A percentile compares a stretch with the other conserved stretches of the same genome.
phyloP scores from a whole-genome alignment of 192 early-diverging fungal species.

The Chytriomyces sp. region DNA sequence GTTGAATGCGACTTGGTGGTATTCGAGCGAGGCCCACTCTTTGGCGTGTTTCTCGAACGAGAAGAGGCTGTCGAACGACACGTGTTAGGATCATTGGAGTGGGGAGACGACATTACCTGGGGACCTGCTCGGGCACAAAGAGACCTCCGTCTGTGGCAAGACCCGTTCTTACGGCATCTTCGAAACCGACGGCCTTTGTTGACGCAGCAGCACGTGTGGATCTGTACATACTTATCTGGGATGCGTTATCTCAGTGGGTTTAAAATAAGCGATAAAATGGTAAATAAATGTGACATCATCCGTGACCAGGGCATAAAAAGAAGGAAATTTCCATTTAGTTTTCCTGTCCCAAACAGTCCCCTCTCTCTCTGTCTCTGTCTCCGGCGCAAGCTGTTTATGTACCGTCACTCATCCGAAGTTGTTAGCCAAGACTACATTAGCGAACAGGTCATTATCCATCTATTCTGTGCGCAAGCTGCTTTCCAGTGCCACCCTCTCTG shows the following conservation, averaged over 20 bases:
- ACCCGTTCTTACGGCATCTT: conserved; percentile 89
- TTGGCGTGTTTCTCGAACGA: conserved; percentile 1
- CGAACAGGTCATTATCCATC: neutral
- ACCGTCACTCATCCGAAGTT: too few species aligned
- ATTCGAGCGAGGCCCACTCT: conserved; percentile 75
- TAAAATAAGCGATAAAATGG: neutral
- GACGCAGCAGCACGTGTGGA: conserved; percentile 76
- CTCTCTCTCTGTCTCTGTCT: neutral
- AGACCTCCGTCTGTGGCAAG: conserved; percentile 94
- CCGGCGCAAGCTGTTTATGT: too few species aligned
- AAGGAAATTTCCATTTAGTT: neutral
- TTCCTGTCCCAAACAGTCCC: conserved; percentile 7
- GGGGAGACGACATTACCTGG: conserved; percentile 62
- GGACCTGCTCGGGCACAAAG: conserved; percentile 87
- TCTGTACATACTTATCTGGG: conserved; percentile 62
- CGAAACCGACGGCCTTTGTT: conserved; percentile 66
- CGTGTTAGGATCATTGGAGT: too few species aligned
- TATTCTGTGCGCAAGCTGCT: too few species aligned
- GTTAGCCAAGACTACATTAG: conserved; percentile 11
- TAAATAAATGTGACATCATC: neutral
- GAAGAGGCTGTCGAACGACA: conserved; percentile 55
- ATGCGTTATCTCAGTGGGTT: neutral
- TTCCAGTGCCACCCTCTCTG: too few species aligned
- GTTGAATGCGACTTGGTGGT: conserved; percentile 79
- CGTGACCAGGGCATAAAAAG: neutral